A percentile compares a stretch with the other conserved stretches of the same genome.
Conservation (phyloP, 352 stramenopile species). For the Phytophthora europaea region DNA sequence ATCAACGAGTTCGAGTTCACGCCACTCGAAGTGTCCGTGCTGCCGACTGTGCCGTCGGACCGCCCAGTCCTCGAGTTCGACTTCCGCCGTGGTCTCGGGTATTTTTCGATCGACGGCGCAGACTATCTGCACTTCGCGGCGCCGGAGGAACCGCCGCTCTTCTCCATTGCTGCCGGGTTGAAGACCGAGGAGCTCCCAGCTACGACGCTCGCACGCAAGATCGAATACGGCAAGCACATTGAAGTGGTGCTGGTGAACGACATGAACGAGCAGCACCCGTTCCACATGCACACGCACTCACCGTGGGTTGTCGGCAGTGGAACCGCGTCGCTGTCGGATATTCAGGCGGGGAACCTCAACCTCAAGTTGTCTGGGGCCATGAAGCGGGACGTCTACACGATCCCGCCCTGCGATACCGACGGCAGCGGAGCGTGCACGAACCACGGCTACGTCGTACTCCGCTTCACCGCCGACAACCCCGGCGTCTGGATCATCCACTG, state of each 20-base stretch:
- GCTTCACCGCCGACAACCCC: constrained; percentile 42
- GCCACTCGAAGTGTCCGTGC: constrained; percentile 8
- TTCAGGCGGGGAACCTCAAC: constrained; percentile 11
- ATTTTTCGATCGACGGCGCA: constrained; percentile 32
- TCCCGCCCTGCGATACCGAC: constrained; percentile 34
- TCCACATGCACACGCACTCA: constrained; percentile 44
- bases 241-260: constrained; percentile 44
- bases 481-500: constrained; percentile 53
- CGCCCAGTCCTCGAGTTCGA: constrained; percentile 39
- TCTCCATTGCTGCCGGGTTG: constrained; percentile 29
- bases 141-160: constrained; percentile 28
- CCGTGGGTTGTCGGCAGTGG: constrained; percentile 37
- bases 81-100: constrained; percentile 20
- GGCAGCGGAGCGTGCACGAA: constrained; percentile 23
- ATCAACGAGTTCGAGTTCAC: constrained; percentile 40
- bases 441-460: constrained; percentile 40
- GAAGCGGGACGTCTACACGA: constrained; percentile 39
- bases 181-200: constrained; percentile 25
- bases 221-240: constrained; percentile 39
- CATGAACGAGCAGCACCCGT: constrained; percentile 47
- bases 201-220: constrained; percentile 15
- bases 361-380: constrained; percentile 27
- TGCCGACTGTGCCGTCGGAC: constrained; percentile 25
- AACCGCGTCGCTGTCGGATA: constrained; percentile 18
- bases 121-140: constrained; percentile 26